These are phyloP conservation scores for Alternaria gaisen DNA, from an alignment of 2,329 filamentous ascomycete species.

Conservation along the genomic window DNA sequence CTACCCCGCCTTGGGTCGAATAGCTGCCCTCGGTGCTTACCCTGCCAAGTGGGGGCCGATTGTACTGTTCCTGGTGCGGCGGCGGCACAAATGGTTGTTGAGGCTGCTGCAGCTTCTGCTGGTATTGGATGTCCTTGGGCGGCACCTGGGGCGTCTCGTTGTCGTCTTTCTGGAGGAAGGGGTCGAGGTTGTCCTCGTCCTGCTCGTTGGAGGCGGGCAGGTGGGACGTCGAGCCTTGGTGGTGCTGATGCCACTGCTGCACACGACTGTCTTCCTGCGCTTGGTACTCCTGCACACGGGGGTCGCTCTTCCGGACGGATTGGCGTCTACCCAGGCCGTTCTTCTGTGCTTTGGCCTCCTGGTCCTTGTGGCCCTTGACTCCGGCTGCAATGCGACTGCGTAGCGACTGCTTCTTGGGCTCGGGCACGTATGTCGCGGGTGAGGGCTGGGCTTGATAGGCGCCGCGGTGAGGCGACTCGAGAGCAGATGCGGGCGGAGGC, in stretches of 20 bases:
- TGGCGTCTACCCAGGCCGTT: constrained; percentile 43
- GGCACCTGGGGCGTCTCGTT: constrained; percentile 43
- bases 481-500: constrained; percentile 32
- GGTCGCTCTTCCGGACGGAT: constrained; percentile 50
- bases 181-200: constrained; percentile 50
- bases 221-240: constrained; percentile 44
- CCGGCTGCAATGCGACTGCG: constrained; percentile 45
- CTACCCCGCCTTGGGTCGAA: constrained; percentile 50
- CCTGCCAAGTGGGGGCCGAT: constrained; percentile 50
- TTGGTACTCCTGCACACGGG: constrained; percentile 39
- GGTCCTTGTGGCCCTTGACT: constrained; percentile 44
- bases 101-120: constrained; percentile 34
- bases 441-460: constrained; percentile 36
- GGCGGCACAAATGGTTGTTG: constrained; percentile 39
- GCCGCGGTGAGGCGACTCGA: constrained; percentile 35
- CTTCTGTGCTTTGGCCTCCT: constrained; percentile 44
- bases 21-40: constrained; percentile 52
- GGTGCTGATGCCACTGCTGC: constrained; percentile 40
- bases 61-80: constrained; percentile 44
- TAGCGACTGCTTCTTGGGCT: constrained; percentile 46
- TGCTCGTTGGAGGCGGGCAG: constrained; percentile 49
- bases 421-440: constrained; percentile 21
- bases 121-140: constrained; percentile 48
- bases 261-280: constrained; percentile 35
- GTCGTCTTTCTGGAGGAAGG: constrained; percentile 49